Percentiles rank a stretch among this genome's conserved stretches.
Evolutionary conservation across 2,329 filamentous ascomycete genomes (phyloP).

Genomic region (Thielaviopsis musarum): DNA sequence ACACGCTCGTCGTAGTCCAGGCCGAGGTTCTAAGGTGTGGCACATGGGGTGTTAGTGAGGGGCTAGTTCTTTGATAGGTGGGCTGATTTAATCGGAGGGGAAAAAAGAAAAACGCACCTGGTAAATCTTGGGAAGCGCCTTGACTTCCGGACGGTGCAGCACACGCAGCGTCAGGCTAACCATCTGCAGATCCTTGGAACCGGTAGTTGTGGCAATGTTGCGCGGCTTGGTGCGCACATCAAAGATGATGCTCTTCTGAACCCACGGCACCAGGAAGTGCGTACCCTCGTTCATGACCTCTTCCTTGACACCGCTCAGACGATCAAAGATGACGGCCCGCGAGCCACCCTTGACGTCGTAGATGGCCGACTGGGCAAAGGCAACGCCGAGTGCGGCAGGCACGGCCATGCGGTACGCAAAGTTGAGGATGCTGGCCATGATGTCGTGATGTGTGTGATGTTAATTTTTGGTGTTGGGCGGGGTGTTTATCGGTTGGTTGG

Average conservation of each 20-base stretch:
- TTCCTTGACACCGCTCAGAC: conserved; percentile 82
- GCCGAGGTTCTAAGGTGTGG: conserved; percentile 62
- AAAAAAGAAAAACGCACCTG: conserved; percentile 44
- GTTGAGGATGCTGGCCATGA: conserved; percentile 26
- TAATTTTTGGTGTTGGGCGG: neutral
- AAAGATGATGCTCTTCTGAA: conserved; percentile 87
- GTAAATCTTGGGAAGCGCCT: conserved; percentile 91
- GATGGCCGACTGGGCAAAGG: conserved; percentile 59
- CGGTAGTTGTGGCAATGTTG: conserved; percentile 94
- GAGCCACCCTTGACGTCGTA: conserved; percentile 96
- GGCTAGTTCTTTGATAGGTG: neutral
- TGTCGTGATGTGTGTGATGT: neutral
- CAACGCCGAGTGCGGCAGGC: conserved; percentile 52
- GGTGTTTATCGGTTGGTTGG: neutral
- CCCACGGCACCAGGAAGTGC: conserved; percentile 89
- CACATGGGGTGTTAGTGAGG: neutral
- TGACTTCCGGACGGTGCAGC: conserved; percentile 83
- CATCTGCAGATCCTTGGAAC: conserved; percentile 99
- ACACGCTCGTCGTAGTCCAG: conserved; percentile 98
- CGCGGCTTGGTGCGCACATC: conserved; percentile 95
- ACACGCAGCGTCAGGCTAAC: conserved; percentile 95
- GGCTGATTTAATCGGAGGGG: conserved; percentile 6
- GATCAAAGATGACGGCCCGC: conserved; percentile 95
- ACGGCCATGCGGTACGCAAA: conserved; percentile 52
- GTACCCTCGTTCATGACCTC: conserved; percentile 87